phyloP scores from a whole-genome alignment of 306 rosid species.

The Vigna radiata region DNA sequence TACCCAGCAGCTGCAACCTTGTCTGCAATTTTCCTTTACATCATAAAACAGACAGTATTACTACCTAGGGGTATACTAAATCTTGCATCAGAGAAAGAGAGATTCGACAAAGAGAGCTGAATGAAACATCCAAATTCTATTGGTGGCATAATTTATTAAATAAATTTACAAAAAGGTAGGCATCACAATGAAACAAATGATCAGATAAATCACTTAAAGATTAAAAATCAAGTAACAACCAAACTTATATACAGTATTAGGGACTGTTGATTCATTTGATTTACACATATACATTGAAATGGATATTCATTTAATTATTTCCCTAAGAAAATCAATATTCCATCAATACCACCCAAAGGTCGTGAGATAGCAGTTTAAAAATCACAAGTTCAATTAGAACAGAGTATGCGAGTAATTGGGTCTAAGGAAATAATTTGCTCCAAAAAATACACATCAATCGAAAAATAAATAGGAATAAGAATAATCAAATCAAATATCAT shows the following conservation, averaged over 20 bases:
- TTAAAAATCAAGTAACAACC: not conserved
- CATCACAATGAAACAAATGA: not conserved
- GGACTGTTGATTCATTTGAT: not conserved
- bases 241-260: not conserved
- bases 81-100: not conserved
- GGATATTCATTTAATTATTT: not conserved
- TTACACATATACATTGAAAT: not conserved
- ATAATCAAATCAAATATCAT: not conserved
- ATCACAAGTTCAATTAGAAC: no score
- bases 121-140: conserved; percentile 3
- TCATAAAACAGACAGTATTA: conserved; percentile 28
- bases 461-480: not conserved
- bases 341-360: no score
- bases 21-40: conserved; percentile 73
- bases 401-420: not conserved
- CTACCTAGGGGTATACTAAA: conserved; percentile 5
- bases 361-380: no score
- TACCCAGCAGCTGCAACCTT: conserved; percentile 76
- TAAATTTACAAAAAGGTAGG: not conserved
- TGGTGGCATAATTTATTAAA: not conserved
- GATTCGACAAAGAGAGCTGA: not conserved
- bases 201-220: not conserved
- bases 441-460: not conserved
- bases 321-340: no score
- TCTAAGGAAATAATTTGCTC: conserved; percentile 16